phyloP scores from a whole-genome alignment of 148 eudicot species.

The Oxyria digyna region DNA sequence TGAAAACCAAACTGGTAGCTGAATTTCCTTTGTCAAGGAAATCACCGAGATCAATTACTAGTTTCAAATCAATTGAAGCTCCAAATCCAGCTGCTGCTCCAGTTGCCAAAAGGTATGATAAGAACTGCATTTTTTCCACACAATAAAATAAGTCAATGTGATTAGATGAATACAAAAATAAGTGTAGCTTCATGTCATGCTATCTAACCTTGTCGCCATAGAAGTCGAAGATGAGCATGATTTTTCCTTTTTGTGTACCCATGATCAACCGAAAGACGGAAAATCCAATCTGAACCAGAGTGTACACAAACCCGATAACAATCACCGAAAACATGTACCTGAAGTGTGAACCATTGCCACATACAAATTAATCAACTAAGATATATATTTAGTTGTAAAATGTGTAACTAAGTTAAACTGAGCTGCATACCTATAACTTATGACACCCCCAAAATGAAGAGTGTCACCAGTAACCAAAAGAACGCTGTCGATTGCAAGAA shows the following conservation, averaged over 20 bases:
- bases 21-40: slow-evolving; percentile 12
- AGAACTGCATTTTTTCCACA: slow-evolving; percentile 1
- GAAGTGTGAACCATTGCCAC: not conserved
- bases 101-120: slow-evolving; percentile 1
- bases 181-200: not conserved
- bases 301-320: not conserved
- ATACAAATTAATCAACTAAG: too few species aligned
- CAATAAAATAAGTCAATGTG: too few species aligned
- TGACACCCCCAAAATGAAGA: not conserved
- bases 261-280: slow-evolving; percentile 6
- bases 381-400: too few species aligned
- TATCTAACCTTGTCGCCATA: slow-evolving; percentile 18
- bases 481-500: not conserved
- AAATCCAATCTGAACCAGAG: not conserved
- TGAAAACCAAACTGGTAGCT: slow-evolving; percentile 8
- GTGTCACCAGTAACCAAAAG: not conserved
- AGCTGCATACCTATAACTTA: not conserved
- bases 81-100: slow-evolving; percentile 13
- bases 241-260: slow-evolving; percentile 6
- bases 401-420: too few species aligned
- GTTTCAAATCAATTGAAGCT: not conserved
- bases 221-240: slow-evolving; percentile 16
- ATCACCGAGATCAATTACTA: not conserved
- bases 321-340: not conserved
- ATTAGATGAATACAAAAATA: too few species aligned